Evolutionary conservation across 2,329 filamentous ascomycete genomes (phyloP), one percentile per base, ranked within the genome.

Genomic region (Fusarium udum): DNA sequence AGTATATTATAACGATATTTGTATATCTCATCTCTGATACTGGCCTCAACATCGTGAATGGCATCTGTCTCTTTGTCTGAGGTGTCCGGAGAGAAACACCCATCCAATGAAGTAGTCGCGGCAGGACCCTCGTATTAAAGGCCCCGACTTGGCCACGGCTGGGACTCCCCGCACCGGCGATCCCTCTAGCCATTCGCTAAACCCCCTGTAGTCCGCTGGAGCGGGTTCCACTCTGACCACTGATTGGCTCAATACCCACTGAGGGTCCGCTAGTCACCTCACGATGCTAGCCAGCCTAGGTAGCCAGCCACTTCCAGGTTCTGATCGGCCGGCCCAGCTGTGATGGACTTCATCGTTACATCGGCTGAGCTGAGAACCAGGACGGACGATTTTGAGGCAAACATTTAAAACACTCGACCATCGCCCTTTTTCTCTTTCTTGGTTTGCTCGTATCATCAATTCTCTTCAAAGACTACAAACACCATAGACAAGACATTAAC

Each of bases 161-260:
- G 72, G 72, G 58, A 61, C 68, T 73, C 72, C 72, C 72, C 72
- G 72, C 72, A 71, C 61, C 66, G 45, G 53, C 45, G 43, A 72
- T 72, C 71, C 64, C 71, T 72, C 55, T 71, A 70, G 59, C 68
- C 32, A 75, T 63, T 64, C 64, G 65, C 72, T 74, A 64, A 73
- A 39, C 40, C 48, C 45, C 42, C 32, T 36, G 42, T n/a, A 57
- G 63, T 57, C 57, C 69, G 58, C 69, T 46, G 51, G 31, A 48
- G 36, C 22, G 59, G 42, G 53, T 31, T 36, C 43, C 60, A 36
- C 31, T 58, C 55, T 18, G 31, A 40, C 57, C 36, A 39, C 40
- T 63, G 58, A 59, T 60, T 67, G 62, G 39, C 63, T 56, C 52
- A 60, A 49, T 64, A 40, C 52, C 68, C 67, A 71, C 56, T 31